Evolutionary conservation across 1,284 basidiomycete genomes (phyloP), one percentile per base, ranked within the genome.

Genomic region (Heterobasidion occidentale): DNA sequence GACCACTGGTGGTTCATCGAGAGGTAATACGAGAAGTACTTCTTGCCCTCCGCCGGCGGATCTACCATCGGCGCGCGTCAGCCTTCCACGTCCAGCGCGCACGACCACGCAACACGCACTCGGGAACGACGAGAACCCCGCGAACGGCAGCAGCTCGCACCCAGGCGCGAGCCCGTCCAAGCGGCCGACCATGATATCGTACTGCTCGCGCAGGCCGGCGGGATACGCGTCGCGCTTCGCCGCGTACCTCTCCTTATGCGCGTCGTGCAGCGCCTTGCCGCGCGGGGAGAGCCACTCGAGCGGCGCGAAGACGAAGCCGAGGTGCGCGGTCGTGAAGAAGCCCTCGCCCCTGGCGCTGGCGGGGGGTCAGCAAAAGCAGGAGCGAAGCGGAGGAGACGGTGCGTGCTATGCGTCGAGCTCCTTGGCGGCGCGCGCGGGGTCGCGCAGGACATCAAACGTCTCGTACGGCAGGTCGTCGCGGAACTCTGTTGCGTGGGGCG

Each of bases 1-100:
- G 72, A 72, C 59, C 74, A 70, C 7, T 62, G 62, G 54, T 74
- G 67, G 57, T 72, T 73, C 50, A 68, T 58, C 0, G 63, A 62
- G 45, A 62, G 53, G 52, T 65, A 59, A 55, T 77, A 36, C 50
- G 74, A 64, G 56, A 68, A 36, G 53, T 72, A 72, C 44, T 67
- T 65, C 59, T 70, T 72, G 36, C 65, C 69, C 12, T 63, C 59
- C 50, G 53, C 56, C 4, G 70, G 67, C 1, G 65, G 62, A 53
- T 66, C 69, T 70, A 15, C 19, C 11, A 63, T 3, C n/a, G 7
- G 3, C 38, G n/a, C 38, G 6, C n/a, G n/a, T 42, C 38, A 42
- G 38, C 38, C 9, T 19, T 1, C 19, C 19, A 42, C 2, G 38
- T 42, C 15, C 15, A 11, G 9, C 38, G 9, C 38, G 15, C 9